Base-by-base conservation (phyloP, 768 basidiomycete genomes). In the Mrakia gelida region DNA sequence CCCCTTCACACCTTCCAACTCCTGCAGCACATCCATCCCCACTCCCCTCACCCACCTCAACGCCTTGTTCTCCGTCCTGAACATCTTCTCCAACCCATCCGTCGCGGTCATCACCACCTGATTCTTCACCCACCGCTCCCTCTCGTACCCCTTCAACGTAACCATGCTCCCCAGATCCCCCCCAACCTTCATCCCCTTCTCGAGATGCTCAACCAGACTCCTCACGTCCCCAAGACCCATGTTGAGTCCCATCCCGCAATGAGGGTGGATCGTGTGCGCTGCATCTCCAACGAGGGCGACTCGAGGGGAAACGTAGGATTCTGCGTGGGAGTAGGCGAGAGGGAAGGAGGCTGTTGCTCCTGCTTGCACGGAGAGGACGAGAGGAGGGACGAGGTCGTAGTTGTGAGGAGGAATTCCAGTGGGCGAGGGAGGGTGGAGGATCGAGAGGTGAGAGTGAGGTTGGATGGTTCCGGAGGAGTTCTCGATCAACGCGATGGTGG, bases 241-340 rank as follows among this genome's bases (percentile, higher is more conserved):
- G 84, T 99, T 98, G 61, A 98, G 87, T 0, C 96, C 97, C 83
- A 98, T 96, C 2, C 97, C 97, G 0, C 95, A 96, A 38, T 98
- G 89, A 1, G 97, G 96, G 82, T 98, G 96, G 1, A 94, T 87
- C 0, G 93, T 93, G 82, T 98, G 97, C 26, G 95, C 97, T 1
- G 96, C 95, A 84, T 99, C 97, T 2, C 97, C 97, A 1, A 98
- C 89, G 11, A 98, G 89, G 2, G 91, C 95, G 0, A 93, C 95
- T 6, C 96, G 88, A 23, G 79, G 41, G 13, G 82, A 94, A 63
- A 95, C 86, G 84, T 99, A 98, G 0, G 88, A 84, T 54, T 95
- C 92, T 1, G 93, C 91, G 80, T 98, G 97, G 70, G 89, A 92
- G 80, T 92, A 91, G 41, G 90, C 88, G 8, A 98, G 86, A 2